These are phyloP conservation scores for Linum trigynum DNA, from an alignment of 345 rosid genomes.

Conservation along the genomic window DNA sequence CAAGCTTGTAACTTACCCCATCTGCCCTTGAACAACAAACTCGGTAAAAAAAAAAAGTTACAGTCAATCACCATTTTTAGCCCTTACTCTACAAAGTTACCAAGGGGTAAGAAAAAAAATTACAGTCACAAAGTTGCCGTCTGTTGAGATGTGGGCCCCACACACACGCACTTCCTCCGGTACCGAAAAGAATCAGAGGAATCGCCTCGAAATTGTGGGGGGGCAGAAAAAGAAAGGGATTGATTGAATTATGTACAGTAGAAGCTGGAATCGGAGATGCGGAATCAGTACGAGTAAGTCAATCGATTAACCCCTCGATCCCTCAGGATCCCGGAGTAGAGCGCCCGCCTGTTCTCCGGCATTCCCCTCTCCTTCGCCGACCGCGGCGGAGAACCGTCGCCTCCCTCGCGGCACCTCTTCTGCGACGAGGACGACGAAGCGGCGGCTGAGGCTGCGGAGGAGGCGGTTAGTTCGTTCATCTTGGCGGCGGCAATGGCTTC, in stretches of 20 bases:
- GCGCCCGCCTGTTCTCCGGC: conserved; percentile 62
- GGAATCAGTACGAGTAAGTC: conserved; percentile 29
- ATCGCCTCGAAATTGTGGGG: not conserved
- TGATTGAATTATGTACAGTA: not conserved
- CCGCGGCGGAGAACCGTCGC: not conserved
- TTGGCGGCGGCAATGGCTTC: not conserved
- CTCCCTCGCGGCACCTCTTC: not conserved
- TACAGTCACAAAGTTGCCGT: too few species aligned
- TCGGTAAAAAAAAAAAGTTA: too few species aligned
- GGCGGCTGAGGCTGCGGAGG: too few species aligned
- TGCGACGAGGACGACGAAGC: conserved; percentile 7
- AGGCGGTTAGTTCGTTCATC: not conserved
- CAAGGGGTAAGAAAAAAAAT: too few species aligned
- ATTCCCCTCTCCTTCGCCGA: conserved; percentile 24
- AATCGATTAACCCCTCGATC: conserved; percentile 49
- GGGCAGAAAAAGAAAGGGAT: not conserved
- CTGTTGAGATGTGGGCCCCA: too few species aligned
- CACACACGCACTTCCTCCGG: too few species aligned
- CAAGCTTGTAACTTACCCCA: too few species aligned
- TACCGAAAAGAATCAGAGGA: too few species aligned
- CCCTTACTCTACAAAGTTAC: too few species aligned
- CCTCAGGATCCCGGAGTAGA: conserved; percentile 52
- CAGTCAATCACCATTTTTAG: too few species aligned
- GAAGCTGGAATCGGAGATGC: not conserved
- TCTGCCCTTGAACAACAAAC: too few species aligned